These are phyloP conservation scores for Paradendryphiella salina DNA, from an alignment of 2,329 filamentous ascomycete genomes.

Conservation along the genomic window DNA sequence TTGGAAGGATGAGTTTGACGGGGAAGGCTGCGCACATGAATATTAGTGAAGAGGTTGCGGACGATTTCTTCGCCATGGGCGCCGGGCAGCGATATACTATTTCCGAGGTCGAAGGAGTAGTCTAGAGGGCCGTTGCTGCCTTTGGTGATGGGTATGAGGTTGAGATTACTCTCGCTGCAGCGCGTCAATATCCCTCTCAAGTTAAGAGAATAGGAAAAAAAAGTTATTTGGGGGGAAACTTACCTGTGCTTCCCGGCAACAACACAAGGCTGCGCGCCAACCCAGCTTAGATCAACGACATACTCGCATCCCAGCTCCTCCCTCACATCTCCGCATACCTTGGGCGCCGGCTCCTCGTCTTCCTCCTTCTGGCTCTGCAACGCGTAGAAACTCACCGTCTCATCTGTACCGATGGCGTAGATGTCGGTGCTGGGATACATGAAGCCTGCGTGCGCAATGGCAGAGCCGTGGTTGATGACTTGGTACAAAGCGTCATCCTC, in stretches of 20 bases:
- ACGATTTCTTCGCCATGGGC: slow-evolving; percentile 56
- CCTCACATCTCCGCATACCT: slow-evolving; percentile 68
- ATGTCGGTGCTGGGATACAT: slow-evolving; percentile 58
- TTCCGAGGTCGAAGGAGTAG: slow-evolving; percentile 35
- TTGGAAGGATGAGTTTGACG: neutral
- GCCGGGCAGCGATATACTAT: slow-evolving; percentile 42
- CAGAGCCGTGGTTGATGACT: slow-evolving; percentile 76
- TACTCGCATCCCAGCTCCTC: slow-evolving; percentile 71
- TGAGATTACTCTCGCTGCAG: slow-evolving; percentile 31
- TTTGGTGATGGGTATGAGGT: slow-evolving; percentile 39
- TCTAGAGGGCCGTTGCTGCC: slow-evolving; percentile 27
- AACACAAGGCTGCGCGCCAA: slow-evolving; percentile 63
- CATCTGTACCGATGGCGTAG: slow-evolving; percentile 76
- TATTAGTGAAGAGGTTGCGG: slow-evolving; percentile 50
- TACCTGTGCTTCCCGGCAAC: slow-evolving; percentile 71
- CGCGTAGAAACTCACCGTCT: slow-evolving; percentile 74
- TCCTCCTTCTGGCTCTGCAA: slow-evolving; percentile 66
- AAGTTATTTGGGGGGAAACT: slow-evolving; percentile 31
- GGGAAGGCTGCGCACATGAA: slow-evolving; percentile 31
- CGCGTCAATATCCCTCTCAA: slow-evolving; percentile 4
- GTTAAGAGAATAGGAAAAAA: neutral
- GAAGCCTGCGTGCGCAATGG: slow-evolving; percentile 75
- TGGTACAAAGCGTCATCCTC: slow-evolving; percentile 79
- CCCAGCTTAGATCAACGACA: slow-evolving; percentile 67
- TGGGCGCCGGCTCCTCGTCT: slow-evolving; percentile 55